phyloP scores from a whole-genome alignment of 306 rosid genomes.

The Cucurbita ficifolia region DNA sequence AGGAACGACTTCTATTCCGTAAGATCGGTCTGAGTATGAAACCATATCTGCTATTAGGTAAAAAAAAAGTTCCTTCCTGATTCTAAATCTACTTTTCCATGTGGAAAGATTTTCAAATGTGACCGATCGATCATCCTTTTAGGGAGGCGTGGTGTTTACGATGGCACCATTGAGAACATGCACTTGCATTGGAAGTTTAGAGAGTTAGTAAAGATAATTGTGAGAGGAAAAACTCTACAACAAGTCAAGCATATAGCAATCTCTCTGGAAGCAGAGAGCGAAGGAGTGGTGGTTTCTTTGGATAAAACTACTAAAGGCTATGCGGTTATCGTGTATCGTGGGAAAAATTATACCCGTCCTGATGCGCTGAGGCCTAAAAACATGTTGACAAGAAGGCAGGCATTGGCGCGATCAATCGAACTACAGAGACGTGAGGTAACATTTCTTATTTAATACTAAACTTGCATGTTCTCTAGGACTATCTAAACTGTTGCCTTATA shows the following conservation, averaged over 20 bases:
- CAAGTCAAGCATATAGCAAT: conserved; percentile 74
- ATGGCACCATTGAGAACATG: conserved; percentile 89
- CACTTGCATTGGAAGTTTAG: conserved; percentile 91
- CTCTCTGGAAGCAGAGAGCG: conserved; percentile 93
- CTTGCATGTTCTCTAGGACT: not conserved
- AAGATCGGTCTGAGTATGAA: conserved; percentile 90
- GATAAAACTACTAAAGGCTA: conserved; percentile 64
- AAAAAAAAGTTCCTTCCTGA: conserved; percentile 13
- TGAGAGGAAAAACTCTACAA: conserved; percentile 46
- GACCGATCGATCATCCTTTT: conserved; percentile 15
- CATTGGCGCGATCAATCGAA: conserved; percentile 70
- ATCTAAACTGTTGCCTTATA: not conserved
- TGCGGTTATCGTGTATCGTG: conserved; percentile 66
- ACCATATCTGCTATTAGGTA: conserved; percentile 73
- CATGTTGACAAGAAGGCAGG: conserved; percentile 61
- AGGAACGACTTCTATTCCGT: conserved; percentile 70
- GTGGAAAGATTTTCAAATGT: conserved; percentile 7
- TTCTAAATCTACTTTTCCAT: conserved; percentile 13
- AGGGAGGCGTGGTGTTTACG: conserved; percentile 76
- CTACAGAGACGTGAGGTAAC: conserved; percentile 82
- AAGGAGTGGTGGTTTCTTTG: conserved; percentile 70
- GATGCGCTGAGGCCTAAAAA: conserved; percentile 46
- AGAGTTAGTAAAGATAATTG: conserved; percentile 76
- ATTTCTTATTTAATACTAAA: not conserved
- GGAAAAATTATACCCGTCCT: conserved; percentile 71